These are phyloP conservation scores for Colletotrichum sp. DNA, from an alignment of 2,329 filamentous ascomycete species.

Conservation along the genomic window DNA sequence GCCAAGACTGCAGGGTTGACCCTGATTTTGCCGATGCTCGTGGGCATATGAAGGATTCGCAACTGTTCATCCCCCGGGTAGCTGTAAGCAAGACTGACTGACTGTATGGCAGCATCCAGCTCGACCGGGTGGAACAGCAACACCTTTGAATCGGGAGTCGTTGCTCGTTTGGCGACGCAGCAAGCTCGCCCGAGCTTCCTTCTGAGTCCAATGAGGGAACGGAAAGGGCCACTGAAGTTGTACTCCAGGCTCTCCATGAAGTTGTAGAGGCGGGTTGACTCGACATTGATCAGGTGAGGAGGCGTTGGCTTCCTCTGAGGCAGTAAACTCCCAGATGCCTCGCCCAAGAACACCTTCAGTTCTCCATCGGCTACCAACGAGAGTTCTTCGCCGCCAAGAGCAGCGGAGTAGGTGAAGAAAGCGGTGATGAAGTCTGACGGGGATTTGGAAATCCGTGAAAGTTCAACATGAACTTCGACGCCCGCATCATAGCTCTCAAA, in stretches of 20 bases:
- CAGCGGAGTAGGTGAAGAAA: background rate
- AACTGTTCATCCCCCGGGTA: conserved; percentile 36
- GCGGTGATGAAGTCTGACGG: background rate
- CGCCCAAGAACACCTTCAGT: background rate
- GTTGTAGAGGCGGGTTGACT: background rate
- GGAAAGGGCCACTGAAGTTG: background rate
- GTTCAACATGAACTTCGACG: background rate
- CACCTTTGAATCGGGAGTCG: conserved; percentile 21
- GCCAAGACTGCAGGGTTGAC: background rate
- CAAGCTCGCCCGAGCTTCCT: background rate
- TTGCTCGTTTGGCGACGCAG: background rate
- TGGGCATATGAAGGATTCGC: conserved; percentile 34
- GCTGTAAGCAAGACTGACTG: conserved; percentile 32
- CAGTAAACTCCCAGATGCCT: background rate
- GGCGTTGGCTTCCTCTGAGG: background rate
- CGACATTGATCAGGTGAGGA: background rate
- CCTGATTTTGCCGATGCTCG: conserved; percentile 24
- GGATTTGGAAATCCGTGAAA: background rate
- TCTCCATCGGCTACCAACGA: background rate
- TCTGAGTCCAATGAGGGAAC: background rate
- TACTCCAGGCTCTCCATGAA: background rate
- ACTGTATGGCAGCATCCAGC: conserved; percentile 40
- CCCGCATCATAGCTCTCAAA: background rate
- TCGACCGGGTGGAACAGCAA: conserved; percentile 31
- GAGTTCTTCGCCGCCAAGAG: background rate